Base-by-base conservation (phyloP, 1,284 basidiomycete species). In the Pterula multifida region DNA sequence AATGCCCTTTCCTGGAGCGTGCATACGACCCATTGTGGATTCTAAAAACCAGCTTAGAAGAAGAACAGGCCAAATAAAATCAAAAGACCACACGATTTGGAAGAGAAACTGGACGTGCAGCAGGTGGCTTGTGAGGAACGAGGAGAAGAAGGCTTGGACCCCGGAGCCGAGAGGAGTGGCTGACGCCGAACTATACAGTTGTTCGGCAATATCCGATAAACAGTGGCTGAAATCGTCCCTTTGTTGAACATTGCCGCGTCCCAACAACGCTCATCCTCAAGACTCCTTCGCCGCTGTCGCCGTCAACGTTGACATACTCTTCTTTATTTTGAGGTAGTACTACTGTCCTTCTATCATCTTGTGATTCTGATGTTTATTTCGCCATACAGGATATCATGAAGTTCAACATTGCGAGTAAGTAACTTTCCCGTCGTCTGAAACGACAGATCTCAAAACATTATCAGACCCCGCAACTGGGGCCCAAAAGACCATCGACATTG, bases 1-100 rank as follows among this genome's bases (percentile, higher is more conserved):
- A 77, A 95, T 94, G 79, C 91, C 92, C 89, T 97, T 95, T 75
- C 90, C 90, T 71, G 90, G 90, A 81, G 90, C 90, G 80, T 95
- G 91, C 89, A 94, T 91, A 67, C 90, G 87, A 88, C 86, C 85
- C 84, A 88, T 88, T 71, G 60, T 42, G 39, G 19, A 22, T 42
- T 9, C 39, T 42, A 17, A 17, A 17, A 9, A 17, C n/a, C 9
- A 17, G 39, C 19, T 42, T 17, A 42, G 39, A n/a, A n/a, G n/a
- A n/a, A n/a, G n/a, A n/a, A n/a, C n/a, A n/a, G n/a, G n/a, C n/a
- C n/a, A n/a, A n/a, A n/a, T n/a, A n/a, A n/a, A n/a, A n/a, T n/a
- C n/a, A n/a, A n/a, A n/a, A n/a, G n/a, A n/a, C n/a, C n/a, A n/a
- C n/a, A n/a, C n/a, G n/a, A n/a, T n/a, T n/a, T n/a, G n/a, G n/a